These are phyloP conservation scores for Trichomonascaceae sp. DNA, from an alignment of 1,139 yeast species.

Conservation along the genomic window DNA sequence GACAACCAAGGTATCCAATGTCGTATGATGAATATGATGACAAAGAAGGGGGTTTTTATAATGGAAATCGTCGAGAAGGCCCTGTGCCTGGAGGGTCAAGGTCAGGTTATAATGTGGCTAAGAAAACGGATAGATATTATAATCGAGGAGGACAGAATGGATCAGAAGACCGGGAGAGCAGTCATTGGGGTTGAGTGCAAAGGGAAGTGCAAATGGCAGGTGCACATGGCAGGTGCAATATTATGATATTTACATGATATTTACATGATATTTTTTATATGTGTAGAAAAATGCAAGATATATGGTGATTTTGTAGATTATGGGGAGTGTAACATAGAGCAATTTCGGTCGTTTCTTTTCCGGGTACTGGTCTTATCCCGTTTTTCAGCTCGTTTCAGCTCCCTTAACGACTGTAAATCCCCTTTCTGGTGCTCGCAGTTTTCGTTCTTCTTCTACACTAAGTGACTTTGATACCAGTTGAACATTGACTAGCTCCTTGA, in stretches of 20 bases:
- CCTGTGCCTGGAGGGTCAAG: background rate
- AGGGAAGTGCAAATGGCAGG: background rate
- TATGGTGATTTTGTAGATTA: too few relatives aligned
- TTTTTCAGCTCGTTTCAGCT: background rate
- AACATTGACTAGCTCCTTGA: conserved; percentile 85
- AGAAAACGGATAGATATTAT: background rate
- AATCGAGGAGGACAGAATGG: background rate
- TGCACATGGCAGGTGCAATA: background rate
- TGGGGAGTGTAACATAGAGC: too few relatives aligned
- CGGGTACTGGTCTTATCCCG: background rate
- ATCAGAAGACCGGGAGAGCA: background rate
- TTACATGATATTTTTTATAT: background rate
- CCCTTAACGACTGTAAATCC: conserved; percentile 22
- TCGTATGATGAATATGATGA: background rate
- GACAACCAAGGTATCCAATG: background rate
- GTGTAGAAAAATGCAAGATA: background rate
- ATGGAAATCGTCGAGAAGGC: background rate
- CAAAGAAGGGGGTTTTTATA: background rate
- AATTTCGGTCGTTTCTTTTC: too few relatives aligned
- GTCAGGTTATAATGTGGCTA: background rate
- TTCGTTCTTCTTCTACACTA: conserved; percentile 28
- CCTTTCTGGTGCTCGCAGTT: conserved; percentile 26
- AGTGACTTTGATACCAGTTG: conserved; percentile 54
- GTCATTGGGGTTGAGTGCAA: background rate
- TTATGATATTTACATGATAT: background rate